These are phyloP conservation scores for Naganishia onofrii DNA, from an alignment of 768 basidiomycete genomes.

Conservation along the genomic window DNA sequence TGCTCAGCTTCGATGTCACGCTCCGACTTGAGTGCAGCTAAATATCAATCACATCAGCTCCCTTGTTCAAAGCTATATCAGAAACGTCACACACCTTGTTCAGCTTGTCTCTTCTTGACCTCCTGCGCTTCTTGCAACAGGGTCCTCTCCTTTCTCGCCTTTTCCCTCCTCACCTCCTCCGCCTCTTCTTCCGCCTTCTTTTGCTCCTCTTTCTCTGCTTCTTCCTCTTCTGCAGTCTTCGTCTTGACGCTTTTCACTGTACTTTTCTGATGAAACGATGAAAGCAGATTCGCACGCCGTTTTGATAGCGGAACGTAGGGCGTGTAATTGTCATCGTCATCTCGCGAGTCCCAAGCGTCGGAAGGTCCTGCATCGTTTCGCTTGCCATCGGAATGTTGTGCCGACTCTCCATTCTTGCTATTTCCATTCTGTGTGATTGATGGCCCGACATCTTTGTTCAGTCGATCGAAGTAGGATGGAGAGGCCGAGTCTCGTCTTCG, in stretches of 20 bases:
- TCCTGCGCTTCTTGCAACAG: slow-evolving; percentile 91
- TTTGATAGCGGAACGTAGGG: slow-evolving; percentile 86
- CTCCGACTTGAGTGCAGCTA: slow-evolving; percentile 82
- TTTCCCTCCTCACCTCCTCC: slow-evolving; percentile 72
- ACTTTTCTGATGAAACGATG: slow-evolving; percentile 60
- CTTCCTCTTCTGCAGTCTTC: slow-evolving; percentile 58
- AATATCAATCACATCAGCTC: slow-evolving; percentile 42
- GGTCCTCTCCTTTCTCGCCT: slow-evolving; percentile 76
- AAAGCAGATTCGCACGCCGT: slow-evolving; percentile 74
- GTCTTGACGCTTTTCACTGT: slow-evolving; percentile 60
- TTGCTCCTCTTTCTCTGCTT: slow-evolving; percentile 54
- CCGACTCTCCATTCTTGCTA: neutral
- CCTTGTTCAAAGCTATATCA: neutral
- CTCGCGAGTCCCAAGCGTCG: slow-evolving; percentile 14
- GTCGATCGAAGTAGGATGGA: slow-evolving; percentile 12
- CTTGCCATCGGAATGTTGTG: neutral
- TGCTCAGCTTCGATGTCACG: slow-evolving; percentile 80
- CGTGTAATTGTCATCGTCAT: slow-evolving; percentile 59
- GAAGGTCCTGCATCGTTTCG: slow-evolving; percentile 27
- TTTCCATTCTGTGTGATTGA: neutral
- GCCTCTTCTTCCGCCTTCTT: slow-evolving; percentile 73
- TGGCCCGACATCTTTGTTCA: neutral
- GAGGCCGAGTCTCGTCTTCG: slow-evolving; percentile 27
- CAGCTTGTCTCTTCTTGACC: slow-evolving; percentile 77
- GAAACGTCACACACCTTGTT: slow-evolving; percentile 61